Evolutionary conservation across 306 rosid species (phyloP).

Genomic region (Myrica gale): DNA sequence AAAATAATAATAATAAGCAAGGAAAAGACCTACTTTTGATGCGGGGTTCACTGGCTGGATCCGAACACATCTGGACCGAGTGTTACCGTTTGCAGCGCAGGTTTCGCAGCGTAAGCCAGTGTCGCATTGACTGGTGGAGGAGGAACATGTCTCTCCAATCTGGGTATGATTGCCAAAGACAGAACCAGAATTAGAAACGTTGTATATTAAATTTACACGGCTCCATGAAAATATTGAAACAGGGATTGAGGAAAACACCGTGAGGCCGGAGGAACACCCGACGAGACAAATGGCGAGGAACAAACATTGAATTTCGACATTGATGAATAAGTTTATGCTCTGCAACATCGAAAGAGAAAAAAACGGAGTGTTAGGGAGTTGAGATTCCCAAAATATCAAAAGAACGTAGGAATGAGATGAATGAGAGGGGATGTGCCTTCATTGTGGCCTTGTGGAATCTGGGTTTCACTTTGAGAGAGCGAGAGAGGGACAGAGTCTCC

Average conservation of each 20-base stretch:
- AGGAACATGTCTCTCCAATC: conserved; percentile 94
- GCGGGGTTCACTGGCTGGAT: conserved; percentile 57
- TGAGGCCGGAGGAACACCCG: conserved; percentile 43
- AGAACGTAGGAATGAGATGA: neutral
- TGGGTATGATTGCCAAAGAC: conserved; percentile 11
- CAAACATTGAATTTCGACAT: conserved; percentile 36
- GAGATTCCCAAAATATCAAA: neutral
- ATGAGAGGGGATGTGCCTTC: conserved; percentile 33
- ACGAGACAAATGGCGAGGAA: conserved; percentile 52
- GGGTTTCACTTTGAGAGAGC: too few species aligned
- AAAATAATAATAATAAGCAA: too few species aligned
- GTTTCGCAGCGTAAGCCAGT: conserved; percentile 62
- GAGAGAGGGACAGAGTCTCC: neutral
- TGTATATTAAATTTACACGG: too few species aligned
- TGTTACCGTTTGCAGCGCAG: conserved; percentile 81
- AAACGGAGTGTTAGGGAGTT: neutral
- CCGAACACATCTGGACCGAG: conserved; percentile 83
- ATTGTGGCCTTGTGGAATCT: neutral
- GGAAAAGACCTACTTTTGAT: conserved; percentile 42
- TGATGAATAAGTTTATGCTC: conserved; percentile 24
- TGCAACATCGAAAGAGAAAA: conserved; percentile 32
- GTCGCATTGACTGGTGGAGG: conserved; percentile 57
- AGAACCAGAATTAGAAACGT: neutral
- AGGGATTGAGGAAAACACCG: conserved; percentile 41
- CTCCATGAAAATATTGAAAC: too few species aligned